Evolutionary conservation across 73 alveolate genomes (phyloP), one percentile per base, ranked within the genome.

Genomic region (Paramecium primaurelia): DNA sequence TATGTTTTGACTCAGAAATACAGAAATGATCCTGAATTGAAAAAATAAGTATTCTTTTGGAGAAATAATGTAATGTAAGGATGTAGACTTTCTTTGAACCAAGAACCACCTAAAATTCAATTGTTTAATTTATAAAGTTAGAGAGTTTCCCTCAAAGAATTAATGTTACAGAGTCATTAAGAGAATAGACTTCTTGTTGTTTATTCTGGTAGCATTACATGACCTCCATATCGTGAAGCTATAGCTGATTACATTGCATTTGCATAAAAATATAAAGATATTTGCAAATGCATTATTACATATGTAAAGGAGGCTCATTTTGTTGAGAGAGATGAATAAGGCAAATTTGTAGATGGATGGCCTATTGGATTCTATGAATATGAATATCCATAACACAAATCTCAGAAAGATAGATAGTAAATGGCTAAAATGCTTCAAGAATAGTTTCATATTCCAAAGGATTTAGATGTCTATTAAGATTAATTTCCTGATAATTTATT

Each of bases 1-100:
- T 80, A 80, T 80, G 91, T 77, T 20, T 42, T 80, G 75, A 80
- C 91, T 44, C 45, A 77, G 22, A 80, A 80, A 45, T 80, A 80
- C 49, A 45, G 26, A 4, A 80, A 45, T 1, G 77, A 80, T 80
- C 91, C 91, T 11, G 91, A 80, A 36, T 26, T 80, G 12, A 80
- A 80, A 9, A 40, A 28, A 7, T 45, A 80, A 80, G 58, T 80
- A 40, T 80, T 80, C 16, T 80, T 80, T 49, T 80, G 91, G 91
- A 80, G 91, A 80, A 80, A 80, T 36, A 80, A 80, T 80, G 91
- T 80, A 26, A 80, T 80, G 91, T 77, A 80, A 45, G 91, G 91
- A 22, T 26, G 38, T 28, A 44, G 11, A 80, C n/a, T 80, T 8
- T 11, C 16, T 4, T 47, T 80, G 38, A 6, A 49, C 4, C 25